phyloP scores from a whole-genome alignment of 2,329 filamentous ascomycete species.

The Fusarium equiseti region DNA sequence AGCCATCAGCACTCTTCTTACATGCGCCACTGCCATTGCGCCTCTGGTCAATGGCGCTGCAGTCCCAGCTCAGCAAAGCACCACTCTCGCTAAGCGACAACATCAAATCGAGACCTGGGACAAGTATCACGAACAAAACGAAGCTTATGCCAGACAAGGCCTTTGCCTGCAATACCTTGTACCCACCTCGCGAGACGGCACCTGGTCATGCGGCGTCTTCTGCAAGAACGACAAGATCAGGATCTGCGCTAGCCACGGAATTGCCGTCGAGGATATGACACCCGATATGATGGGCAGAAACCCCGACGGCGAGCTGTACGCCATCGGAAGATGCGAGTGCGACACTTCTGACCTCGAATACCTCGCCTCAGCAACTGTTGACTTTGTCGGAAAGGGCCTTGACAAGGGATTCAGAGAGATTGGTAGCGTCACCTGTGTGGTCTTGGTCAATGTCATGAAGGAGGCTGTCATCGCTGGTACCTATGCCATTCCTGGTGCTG shows the following conservation, averaged over 20 bases:
- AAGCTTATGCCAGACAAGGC: background rate
- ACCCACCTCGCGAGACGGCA: background rate
- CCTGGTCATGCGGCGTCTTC: background rate
- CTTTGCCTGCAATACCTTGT: background rate
- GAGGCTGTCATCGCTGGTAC: background rate
- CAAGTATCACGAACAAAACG: background rate
- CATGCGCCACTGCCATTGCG: background rate
- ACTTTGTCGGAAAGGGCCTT: background rate
- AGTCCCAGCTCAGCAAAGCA: background rate
- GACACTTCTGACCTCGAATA: background rate
- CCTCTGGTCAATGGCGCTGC: background rate
- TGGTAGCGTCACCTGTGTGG: background rate
- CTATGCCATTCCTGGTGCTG: background rate
- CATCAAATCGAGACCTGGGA: background rate
- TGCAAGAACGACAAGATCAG: background rate
- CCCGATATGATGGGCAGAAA: background rate
- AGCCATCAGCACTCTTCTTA: background rate
- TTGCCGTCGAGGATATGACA: background rate
- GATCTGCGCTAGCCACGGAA: background rate
- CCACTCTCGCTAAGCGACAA: background rate
- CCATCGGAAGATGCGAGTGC: background rate
- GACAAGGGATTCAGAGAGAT: background rate
- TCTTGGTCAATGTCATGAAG: background rate
- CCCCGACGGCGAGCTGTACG: background rate
- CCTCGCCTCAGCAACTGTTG: background rate